Evolutionary conservation across 2,329 filamentous ascomycete species (phyloP).

Genomic region (Cordyceps fumosorosea): DNA sequence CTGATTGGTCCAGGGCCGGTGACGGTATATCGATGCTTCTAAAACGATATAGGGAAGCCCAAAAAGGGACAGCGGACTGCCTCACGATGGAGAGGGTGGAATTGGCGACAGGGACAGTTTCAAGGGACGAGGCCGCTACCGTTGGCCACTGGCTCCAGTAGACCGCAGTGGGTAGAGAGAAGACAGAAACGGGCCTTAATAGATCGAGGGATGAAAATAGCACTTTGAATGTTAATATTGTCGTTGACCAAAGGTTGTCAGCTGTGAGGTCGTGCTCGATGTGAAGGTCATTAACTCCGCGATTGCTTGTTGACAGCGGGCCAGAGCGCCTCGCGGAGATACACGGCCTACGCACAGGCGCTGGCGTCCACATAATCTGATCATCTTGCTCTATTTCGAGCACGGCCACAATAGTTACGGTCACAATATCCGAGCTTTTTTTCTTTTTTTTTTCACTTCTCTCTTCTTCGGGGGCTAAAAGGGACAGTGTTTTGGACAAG

Average conservation of each 20-base stretch:
- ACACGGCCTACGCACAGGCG: too few relatives aligned
- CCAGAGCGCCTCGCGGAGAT: too few relatives aligned
- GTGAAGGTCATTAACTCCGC: too few relatives aligned
- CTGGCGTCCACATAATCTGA: too few relatives aligned
- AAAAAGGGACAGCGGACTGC: neutral
- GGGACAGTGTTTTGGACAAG: constrained; percentile 6
- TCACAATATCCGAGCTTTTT: neutral
- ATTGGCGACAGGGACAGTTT: constrained; percentile 7
- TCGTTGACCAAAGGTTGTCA: too few relatives aligned
- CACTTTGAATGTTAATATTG: neutral
- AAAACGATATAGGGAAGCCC: neutral
- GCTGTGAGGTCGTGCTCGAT: too few relatives aligned
- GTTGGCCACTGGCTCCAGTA: neutral
- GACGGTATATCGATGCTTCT: neutral
- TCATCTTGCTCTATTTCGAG: too few relatives aligned
- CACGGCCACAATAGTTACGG: too few relatives aligned
- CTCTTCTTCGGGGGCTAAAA: neutral
- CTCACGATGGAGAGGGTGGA: neutral
- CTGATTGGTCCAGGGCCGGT: neutral
- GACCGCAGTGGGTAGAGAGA: neutral
- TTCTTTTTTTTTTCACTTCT: neutral
- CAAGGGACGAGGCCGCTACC: constrained; percentile 4
- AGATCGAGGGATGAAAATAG: too few relatives aligned
- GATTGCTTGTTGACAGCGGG: too few relatives aligned
- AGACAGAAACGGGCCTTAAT: too few relatives aligned